Base-by-base conservation (phyloP, 345 rosid genomes). In the Atalantia buxifolia region DNA sequence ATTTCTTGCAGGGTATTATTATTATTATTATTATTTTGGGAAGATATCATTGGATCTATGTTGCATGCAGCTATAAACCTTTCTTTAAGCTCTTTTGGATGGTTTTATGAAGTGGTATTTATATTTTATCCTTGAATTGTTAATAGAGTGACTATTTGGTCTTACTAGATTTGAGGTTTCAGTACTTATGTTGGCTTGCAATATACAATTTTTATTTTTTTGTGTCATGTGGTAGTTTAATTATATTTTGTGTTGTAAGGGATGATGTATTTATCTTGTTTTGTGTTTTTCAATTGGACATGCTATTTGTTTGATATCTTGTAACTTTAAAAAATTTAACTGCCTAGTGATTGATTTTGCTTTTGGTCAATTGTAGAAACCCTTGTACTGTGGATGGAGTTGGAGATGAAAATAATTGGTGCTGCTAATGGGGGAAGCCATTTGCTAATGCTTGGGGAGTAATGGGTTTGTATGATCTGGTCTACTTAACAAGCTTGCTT, bases 391-490 rank as follows among this genome's bases (percentile, higher is more conserved):
- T 42, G 77, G 79, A 77, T 74, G 76, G 75, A 79, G 42, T 71
- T 80, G 80, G 83, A 73, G 80, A 76, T 80, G 68, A 64, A 55
- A 71, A 63, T 82, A 69, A 68, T 66, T 40, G 76, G 24, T 60
- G 56, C 64, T 61, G 81, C 72, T 71, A 38, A 77, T 61, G 78
- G 31, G 76, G 74, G 79, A 55, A 77, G 75, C 72, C 62, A 38
- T 25, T 79, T 57, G 31, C 60, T 64, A 16, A 61, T 61, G 81
- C 42, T 81, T 35, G 73, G 78, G 76, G 84, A 76, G 84, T 84
- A 68, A 84, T 83, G 84, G 87, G 70, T 78, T 78, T 76, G 50
- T 62, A 33, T 22, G 55, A 35, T 73, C 80, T 40, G 78, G 65
- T 66, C 42, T 79, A 18, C 77, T 19, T 84, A 75, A 71, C 62